phyloP scores from a whole-genome alignment of 2,329 filamentous ascomycete species.

The Phaeoacremonium minimum region DNA sequence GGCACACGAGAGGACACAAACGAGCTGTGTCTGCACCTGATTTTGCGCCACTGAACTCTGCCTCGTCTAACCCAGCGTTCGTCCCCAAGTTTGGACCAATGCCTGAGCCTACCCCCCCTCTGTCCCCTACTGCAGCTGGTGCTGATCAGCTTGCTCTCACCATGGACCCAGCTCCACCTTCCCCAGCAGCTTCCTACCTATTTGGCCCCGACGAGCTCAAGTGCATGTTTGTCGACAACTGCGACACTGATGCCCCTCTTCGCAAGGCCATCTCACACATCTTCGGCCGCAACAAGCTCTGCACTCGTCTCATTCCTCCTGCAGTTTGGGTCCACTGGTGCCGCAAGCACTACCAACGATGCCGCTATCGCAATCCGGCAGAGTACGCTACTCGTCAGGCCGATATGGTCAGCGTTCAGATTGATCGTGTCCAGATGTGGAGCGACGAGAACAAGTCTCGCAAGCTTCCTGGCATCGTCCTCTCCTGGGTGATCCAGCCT shows the following conservation, averaged over 20 bases:
- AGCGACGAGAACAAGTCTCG: conserved; percentile 40
- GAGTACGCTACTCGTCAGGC: conserved; percentile 61
- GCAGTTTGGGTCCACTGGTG: conserved; percentile 73
- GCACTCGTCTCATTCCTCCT: conserved; percentile 65
- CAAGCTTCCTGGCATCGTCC: conserved; percentile 15
- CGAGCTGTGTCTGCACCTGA: conserved; percentile 45
- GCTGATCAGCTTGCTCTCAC: conserved; percentile 5
- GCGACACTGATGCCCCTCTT: conserved; percentile 54
- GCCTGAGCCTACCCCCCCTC: conserved; percentile 19
- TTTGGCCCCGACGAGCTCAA: too few relatives aligned
- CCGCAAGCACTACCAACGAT: conserved; percentile 78
- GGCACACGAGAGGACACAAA: conserved; percentile 34
- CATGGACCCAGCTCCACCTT: conserved; percentile 12
- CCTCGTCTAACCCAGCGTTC: conserved; percentile 13
- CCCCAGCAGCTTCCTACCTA: too few relatives aligned
- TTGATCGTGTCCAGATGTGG: conserved; percentile 61
- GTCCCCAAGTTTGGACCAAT: conserved; percentile 16
- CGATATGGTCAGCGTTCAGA: conserved; percentile 58
- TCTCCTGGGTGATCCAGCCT: conserved; percentile 54
- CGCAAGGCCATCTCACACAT: conserved; percentile 78
- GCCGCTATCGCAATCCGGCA: conserved; percentile 61
- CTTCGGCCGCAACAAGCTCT: conserved; percentile 78
- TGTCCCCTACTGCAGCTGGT: conserved; percentile 15
- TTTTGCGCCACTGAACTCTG: conserved; percentile 24
- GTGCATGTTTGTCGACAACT: conserved; percentile 55